Percentiles rank a stretch among this genome's conserved stretches.
Conservation (phyloP, 2,329 filamentous ascomycete genomes). For the Colletotrichum sublineola region DNA sequence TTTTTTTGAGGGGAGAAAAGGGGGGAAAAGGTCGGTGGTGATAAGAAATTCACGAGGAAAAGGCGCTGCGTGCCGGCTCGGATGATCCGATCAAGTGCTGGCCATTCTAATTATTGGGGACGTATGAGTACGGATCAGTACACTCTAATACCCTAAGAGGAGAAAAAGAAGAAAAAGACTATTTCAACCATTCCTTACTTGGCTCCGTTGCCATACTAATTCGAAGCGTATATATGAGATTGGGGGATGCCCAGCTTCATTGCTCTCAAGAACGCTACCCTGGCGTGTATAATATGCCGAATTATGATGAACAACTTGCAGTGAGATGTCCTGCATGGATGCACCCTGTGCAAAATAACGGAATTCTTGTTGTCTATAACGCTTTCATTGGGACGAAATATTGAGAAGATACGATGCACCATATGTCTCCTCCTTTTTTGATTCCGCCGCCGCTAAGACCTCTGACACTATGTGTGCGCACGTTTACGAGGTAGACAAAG, state of each 20-base stretch:
- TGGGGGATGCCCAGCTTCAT: neutral
- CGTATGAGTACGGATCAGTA: conserved; percentile 24
- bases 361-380: neutral
- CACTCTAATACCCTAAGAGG: conserved; percentile 30
- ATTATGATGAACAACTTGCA: neutral
- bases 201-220: neutral
- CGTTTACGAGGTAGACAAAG: too few relatives aligned
- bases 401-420: too few relatives aligned
- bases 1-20: too few relatives aligned
- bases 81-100: conserved; percentile 41
- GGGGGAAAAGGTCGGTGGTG: conserved; percentile 11
- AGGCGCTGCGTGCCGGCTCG: conserved; percentile 38
- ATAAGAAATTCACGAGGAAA: conserved; percentile 26
- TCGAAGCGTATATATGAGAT: neutral
- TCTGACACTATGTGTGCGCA: too few relatives aligned
- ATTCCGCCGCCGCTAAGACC: too few relatives aligned
- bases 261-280: too few relatives aligned
- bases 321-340: neutral
- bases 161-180: neutral
- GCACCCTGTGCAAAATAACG: neutral
- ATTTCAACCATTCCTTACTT: neutral
- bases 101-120: conserved; percentile 37
- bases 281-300: neutral
- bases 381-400: too few relatives aligned
- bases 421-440: too few relatives aligned